These are phyloP conservation scores for Colletotrichum paranaense DNA, from an alignment of 2,329 filamentous ascomycete species.

Conservation along the genomic window DNA sequence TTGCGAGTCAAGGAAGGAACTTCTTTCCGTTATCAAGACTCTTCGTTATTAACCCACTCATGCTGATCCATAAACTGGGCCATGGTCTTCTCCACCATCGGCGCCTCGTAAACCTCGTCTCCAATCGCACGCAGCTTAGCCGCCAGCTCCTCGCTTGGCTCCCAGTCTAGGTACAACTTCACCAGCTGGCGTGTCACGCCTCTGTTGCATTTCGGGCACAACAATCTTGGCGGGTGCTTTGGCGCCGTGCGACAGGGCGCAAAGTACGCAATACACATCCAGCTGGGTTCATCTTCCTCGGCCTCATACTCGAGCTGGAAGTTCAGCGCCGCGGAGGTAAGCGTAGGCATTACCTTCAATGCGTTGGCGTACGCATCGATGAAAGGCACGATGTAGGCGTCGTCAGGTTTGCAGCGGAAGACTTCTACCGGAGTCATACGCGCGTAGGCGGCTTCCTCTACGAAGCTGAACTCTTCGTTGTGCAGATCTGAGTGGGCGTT, in stretches of 20 bases:
- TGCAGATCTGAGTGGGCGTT: not conserved
- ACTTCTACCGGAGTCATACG: not conserved
- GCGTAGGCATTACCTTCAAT: not conserved
- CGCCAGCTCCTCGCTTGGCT: not conserved
- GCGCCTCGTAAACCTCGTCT: not conserved
- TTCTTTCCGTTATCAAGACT: not conserved
- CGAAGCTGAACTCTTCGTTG: not conserved
- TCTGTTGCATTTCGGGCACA: not conserved
- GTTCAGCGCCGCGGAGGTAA: not conserved
- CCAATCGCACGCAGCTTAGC: not conserved
- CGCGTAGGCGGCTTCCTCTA: not conserved
- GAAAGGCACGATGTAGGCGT: not conserved
- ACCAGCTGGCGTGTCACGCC: not conserved
- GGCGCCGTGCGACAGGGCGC: not conserved
- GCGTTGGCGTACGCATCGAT: not conserved
- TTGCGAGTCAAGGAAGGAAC: not conserved
- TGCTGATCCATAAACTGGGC: not conserved
- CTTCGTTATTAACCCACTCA: not conserved
- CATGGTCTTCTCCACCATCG: not conserved
- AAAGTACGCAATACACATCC: conserved; percentile 1
- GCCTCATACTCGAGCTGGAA: not conserved
- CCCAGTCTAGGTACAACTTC: not conserved
- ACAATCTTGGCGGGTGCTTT: not conserved
- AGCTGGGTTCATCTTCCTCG: not conserved
- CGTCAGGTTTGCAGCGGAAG: not conserved